Conservation (phyloP, 2,329 filamentous ascomycete species). For the Cryphonectria naterciae region DNA sequence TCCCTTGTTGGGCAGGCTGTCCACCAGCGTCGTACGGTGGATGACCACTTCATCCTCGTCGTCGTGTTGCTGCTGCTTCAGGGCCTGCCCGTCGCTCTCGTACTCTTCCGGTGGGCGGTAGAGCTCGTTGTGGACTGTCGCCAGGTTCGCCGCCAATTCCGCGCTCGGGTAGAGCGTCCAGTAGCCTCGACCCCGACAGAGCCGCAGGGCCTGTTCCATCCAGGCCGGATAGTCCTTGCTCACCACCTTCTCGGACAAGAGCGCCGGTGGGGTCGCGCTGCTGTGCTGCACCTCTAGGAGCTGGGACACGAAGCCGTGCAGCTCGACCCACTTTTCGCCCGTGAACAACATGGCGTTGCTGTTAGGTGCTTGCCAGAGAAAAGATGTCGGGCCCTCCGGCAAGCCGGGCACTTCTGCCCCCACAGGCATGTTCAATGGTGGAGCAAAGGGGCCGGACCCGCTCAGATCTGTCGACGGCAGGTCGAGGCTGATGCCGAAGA, state of each 20-base stretch:
- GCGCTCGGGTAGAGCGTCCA: slow-evolving; percentile 77
- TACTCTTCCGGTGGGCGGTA: slow-evolving; percentile 74
- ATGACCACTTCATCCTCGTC: slow-evolving; percentile 34
- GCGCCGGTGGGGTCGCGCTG: slow-evolving; percentile 40
- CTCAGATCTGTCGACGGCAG: slow-evolving; percentile 68
- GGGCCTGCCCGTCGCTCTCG: slow-evolving; percentile 34
- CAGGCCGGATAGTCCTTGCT: slow-evolving; percentile 73
- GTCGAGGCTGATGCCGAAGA: slow-evolving; percentile 82
- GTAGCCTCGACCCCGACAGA: slow-evolving; percentile 78
- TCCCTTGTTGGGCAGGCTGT: slow-evolving; percentile 50
- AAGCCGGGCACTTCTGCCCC: not conserved
- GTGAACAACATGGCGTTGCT: slow-evolving; percentile 82
- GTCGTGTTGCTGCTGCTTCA: slow-evolving; percentile 30
- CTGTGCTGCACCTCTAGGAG: slow-evolving; percentile 54
- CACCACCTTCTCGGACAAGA: slow-evolving; percentile 61
- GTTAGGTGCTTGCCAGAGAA: slow-evolving; percentile 84
- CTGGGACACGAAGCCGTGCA: slow-evolving; percentile 77
- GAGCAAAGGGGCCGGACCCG: slow-evolving; percentile 58
- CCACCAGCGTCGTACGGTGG: slow-evolving; percentile 47
- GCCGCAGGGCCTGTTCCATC: slow-evolving; percentile 76
- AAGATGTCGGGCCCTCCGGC: slow-evolving; percentile 54
- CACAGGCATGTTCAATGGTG: slow-evolving; percentile 38
- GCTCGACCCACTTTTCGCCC: slow-evolving; percentile 83
- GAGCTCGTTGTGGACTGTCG: slow-evolving; percentile 79
- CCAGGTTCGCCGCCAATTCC: slow-evolving; percentile 57